Evolutionary conservation across 768 basidiomycete genomes (phyloP), one percentile per base, ranked within the genome.

Genomic region (Trametes cingulata): DNA sequence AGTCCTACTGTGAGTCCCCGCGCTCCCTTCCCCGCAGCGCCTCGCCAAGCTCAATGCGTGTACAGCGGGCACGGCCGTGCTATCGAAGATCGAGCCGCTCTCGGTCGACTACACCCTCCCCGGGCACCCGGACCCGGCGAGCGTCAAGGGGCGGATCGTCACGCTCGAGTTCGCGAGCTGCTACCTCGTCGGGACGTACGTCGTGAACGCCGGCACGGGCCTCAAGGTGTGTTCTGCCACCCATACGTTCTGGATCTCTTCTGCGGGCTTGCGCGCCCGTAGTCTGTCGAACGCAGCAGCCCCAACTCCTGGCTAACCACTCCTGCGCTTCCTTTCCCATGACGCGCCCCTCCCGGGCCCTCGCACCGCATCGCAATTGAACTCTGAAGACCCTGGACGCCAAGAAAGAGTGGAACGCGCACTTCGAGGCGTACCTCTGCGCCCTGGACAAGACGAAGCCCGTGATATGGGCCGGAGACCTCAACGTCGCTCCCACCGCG

Each of bases 391-490:
- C 87, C 0, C 73, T 95, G 51, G 82, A 85, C 29, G 82, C 77
- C 48, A 93, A 95, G 72, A 87, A 90, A 47, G 75, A 78, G 53
- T 95, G 93, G 93, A 89, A 92, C 60, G 68, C 68, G 3, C 86
- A 93, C 68, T 94, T 95, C 69, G 84, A 87, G 53, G 63, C 76
- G 2, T 88, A 94, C 68, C 79, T 95, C 20, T 85, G 84, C 4
- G 78, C 83, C 22, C 75, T 95, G 3, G 90, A 94, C 73, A 81
- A 77, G 62, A 84, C 80, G 67, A 95, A 95, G 67, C 86, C 92
- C 2, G 88, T 95, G 10, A 88, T 95, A 56, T 95, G 93, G 93
- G 79, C 82, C 12, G 93, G 93, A 7, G 93, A 95, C 73, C 68
- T 95, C 57, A 95, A 95, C 61, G 90, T 93, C 42, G 91, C 93